Percentiles rank a stretch among this genome's conserved stretches.
These are phyloP conservation scores for Xylaria sp. DNA, from an alignment of 2,329 filamentous ascomycete species.

Conservation along the genomic window DNA sequence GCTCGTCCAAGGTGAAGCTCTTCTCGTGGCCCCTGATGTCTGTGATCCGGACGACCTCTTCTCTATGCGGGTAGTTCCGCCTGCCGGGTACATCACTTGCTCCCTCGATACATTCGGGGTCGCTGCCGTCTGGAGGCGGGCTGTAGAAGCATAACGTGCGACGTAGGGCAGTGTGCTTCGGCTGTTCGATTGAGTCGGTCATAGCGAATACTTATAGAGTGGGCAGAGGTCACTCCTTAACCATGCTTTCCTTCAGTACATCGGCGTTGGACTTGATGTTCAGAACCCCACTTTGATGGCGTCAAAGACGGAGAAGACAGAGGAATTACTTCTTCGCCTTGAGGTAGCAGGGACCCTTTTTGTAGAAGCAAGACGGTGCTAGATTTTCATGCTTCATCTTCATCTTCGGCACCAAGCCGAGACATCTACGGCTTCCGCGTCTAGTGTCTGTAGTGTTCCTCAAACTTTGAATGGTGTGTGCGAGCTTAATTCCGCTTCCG, in stretches of 20 bases:
- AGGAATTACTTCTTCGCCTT: neutral
- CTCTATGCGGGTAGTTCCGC: constrained; percentile 17
- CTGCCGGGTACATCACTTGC: neutral
- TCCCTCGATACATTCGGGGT: constrained; percentile 22
- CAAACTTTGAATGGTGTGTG: neutral
- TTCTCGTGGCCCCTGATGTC: constrained; percentile 21
- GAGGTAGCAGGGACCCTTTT: neutral
- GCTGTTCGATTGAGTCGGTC: neutral
- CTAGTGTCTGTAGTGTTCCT: neutral
- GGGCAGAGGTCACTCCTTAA: neutral
- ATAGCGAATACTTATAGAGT: neutral
- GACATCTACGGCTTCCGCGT: neutral
- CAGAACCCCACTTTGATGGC: neutral
- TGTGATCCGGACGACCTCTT: constrained; percentile 6
- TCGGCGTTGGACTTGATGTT: neutral
- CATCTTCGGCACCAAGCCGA: neutral
- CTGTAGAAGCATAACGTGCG: neutral
- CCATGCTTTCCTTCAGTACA: too few relatives aligned
- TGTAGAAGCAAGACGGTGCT: neutral
- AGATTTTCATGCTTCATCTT: neutral
- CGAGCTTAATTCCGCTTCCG: neutral
- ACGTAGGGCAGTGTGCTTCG: neutral
- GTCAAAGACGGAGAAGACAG: neutral
- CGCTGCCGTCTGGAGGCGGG: neutral
- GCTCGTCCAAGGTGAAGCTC: constrained; percentile 18